Base-by-base conservation (phyloP, 805 yeast species). In the Lachancea waltii region DNA sequence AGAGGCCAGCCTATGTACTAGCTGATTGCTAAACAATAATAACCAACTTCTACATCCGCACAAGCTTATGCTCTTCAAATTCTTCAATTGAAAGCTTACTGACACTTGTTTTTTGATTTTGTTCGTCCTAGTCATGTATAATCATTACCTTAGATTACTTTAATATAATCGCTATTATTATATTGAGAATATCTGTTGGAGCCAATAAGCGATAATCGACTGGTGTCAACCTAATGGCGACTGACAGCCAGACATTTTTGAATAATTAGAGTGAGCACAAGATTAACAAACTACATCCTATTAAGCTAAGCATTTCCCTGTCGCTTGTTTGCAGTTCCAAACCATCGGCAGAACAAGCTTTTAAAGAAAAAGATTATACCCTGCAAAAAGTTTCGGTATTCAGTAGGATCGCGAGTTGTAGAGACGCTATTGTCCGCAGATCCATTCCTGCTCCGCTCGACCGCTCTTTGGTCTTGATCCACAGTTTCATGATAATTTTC, bases 1-100 rank as follows among this genome's bases (percentile, higher is more conserved):
- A 45, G 42, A 30, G 60, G 60, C 39, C 56, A 53, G 46, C 57
- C 36, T 7, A 22, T 33, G 36, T 24, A 33, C 24, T 22, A 33
- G 16, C 8, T 28, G 15, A 29, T 22, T 10, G 36, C 36, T 11
- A 31, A 31, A n/a, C n/a, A n/a, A n/a, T n/a, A n/a, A n/a, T n/a
- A n/a, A n/a, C n/a, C n/a, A n/a, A n/a, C n/a, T n/a, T n/a, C n/a
- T n/a, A n/a, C n/a, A n/a, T n/a, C n/a, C n/a, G n/a, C n/a, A n/a
- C n/a, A n/a, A n/a, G n/a, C n/a, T n/a, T n/a, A n/a, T n/a, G n/a
- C n/a, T n/a, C n/a, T n/a, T n/a, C n/a, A n/a, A n/a, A n/a, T n/a
- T n/a, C n/a, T n/a, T n/a, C n/a, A n/a, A n/a, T n/a, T n/a, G n/a
- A n/a, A n/a, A n/a, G n/a, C n/a, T n/a, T n/a, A n/a, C n/a, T n/a